phyloP scores from a whole-genome alignment of 139 green algal species.

The Parachlorella kessleri region DNA sequence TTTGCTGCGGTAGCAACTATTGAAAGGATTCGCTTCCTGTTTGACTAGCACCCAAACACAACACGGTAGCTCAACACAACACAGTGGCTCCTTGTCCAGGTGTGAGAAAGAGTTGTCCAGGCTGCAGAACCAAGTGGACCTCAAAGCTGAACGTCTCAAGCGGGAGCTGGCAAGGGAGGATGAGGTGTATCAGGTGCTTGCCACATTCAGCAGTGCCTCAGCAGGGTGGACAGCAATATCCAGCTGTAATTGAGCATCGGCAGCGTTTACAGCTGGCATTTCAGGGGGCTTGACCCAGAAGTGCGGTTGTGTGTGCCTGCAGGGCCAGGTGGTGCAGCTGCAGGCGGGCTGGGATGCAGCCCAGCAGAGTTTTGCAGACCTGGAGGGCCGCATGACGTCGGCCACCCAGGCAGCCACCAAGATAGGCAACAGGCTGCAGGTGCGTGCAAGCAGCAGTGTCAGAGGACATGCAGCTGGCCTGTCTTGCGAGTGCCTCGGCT shows the following conservation, averaged over 20 bases:
- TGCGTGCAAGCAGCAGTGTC: too few relatives aligned
- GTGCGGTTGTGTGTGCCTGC: conserved; percentile 5
- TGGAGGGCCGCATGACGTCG: conserved; percentile 48
- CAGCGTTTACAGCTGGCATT: too few relatives aligned
- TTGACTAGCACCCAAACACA: too few relatives aligned
- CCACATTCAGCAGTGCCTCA: background rate
- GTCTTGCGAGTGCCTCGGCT: too few relatives aligned
- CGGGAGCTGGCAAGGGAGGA: conserved; percentile 29
- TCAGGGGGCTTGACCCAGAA: too few relatives aligned
- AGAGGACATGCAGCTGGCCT: too few relatives aligned
- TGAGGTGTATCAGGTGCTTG: conserved; percentile 28
- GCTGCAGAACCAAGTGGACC: conserved; percentile 32
- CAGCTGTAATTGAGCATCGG: too few relatives aligned
- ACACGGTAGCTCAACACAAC: too few relatives aligned
- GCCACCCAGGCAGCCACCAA: conserved; percentile 54
- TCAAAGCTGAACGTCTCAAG: conserved; percentile 35
- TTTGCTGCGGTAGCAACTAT: too few relatives aligned
- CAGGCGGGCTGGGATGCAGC: conserved; percentile 35
- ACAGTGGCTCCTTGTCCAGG: background rate
- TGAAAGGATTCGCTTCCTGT: too few relatives aligned
- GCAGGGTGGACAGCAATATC: too few relatives aligned
- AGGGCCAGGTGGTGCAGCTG: conserved; percentile 32
- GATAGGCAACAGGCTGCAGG: conserved; percentile 56
- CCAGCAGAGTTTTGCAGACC: conserved; percentile 42
- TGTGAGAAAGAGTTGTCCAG: conserved; percentile 39